Evolutionary conservation across 176 grass and related monocot species (phyloP).

Genomic region (Aegilops bicornis): DNA sequence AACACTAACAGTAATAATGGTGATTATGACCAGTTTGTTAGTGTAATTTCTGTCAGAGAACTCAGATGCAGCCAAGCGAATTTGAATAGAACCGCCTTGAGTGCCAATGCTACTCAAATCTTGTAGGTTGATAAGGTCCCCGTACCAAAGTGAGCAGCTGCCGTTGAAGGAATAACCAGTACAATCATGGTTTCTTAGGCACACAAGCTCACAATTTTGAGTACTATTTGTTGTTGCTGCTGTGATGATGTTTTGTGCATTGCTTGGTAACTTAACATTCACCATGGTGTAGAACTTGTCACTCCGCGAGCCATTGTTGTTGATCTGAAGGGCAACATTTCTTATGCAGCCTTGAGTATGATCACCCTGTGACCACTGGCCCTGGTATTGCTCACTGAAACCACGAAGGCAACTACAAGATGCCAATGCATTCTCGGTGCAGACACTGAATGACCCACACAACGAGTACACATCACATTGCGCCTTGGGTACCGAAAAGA

Average conservation of each 20-base stretch:
- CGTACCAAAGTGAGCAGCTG: background rate
- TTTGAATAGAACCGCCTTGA: background rate
- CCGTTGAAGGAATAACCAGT: background rate
- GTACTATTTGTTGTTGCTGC: background rate
- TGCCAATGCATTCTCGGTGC: background rate
- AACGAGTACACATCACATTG: background rate
- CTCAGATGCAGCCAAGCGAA: background rate
- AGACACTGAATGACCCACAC: conserved; percentile 9
- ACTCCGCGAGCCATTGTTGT: background rate
- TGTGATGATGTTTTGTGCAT: background rate
- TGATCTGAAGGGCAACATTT: background rate
- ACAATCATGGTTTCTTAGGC: background rate
- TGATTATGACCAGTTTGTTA: background rate
- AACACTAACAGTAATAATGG: background rate
- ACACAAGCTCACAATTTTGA: background rate
- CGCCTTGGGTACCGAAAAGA: conserved; percentile 2
- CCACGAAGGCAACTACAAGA: conserved; percentile 26
- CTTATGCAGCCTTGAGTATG: background rate
- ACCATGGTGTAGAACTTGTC: conserved; percentile 19
- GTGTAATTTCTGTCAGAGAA: background rate
- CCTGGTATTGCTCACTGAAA: conserved; percentile 4
- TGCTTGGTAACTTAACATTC: background rate
- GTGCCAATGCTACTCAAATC: background rate
- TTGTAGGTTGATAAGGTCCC: background rate
- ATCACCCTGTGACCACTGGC: conserved; percentile 5